phyloP scores from a whole-genome alignment of 192 early-diverging fungal species.

The Spinellus fusiger region DNA sequence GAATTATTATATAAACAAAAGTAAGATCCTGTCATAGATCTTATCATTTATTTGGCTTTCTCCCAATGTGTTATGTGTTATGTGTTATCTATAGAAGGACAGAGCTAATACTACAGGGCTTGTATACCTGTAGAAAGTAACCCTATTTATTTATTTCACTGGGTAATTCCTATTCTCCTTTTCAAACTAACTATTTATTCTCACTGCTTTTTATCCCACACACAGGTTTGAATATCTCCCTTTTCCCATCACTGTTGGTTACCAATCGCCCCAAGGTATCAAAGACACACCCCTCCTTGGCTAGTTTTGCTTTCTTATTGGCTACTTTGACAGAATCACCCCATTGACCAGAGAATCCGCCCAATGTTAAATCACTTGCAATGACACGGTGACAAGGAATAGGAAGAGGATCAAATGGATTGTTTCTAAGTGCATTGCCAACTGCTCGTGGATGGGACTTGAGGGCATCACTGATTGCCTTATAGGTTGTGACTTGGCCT shows the following conservation, averaged over 20 bases:
- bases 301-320: constrained; percentile 61
- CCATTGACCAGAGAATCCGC: constrained; percentile 62
- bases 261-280: constrained; percentile 47
- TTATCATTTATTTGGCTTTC: no score
- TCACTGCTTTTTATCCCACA: no score
- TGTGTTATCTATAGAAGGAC: no score
- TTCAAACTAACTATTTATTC: no score
- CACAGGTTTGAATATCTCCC: constrained; percentile 45
- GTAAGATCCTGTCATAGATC: no score
- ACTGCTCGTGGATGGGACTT: constrained; percentile 58
- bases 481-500: constrained; percentile 64
- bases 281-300: constrained; percentile 57
- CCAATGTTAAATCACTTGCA: constrained; percentile 54
- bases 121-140: no score
- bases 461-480: constrained; percentile 54
- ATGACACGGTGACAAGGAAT: constrained; percentile 71
- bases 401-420: constrained; percentile 65
- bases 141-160: no score
- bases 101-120: no score
- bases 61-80: no score
- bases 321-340: constrained; percentile 56
- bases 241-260: constrained; percentile 30
- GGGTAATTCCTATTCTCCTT: no score
- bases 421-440: constrained; percentile 58
- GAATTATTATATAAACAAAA: no score